A percentile compares a stretch with the other conserved stretches of the same genome.
Conservation (phyloP, 345 rosid species). For the Eucalyptus globulus region DNA sequence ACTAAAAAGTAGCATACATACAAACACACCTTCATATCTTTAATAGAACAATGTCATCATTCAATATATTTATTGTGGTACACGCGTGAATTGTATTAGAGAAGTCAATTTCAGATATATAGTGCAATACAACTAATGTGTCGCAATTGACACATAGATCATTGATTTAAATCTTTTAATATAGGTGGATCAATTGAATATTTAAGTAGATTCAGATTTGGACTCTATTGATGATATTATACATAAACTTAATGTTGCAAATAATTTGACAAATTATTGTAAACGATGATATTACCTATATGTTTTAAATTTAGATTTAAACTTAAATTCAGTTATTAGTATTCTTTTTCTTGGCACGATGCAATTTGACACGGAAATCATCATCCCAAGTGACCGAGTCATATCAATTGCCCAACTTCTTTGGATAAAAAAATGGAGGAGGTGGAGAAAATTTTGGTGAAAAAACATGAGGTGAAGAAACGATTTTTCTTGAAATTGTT, state of each 20-base stretch:
- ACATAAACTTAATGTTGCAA: background rate
- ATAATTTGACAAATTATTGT: background rate
- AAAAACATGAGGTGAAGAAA: background rate
- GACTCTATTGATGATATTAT: background rate
- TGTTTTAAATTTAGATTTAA: too few relatives aligned
- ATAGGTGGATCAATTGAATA: too few relatives aligned
- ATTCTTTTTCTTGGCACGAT: background rate
- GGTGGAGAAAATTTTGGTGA: background rate
- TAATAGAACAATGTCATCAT: background rate
- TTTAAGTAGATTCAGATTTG: background rate
- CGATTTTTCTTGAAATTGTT: background rate
- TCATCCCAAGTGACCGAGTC: background rate
- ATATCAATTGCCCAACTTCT: background rate
- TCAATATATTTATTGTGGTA: background rate
- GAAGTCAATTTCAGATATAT: background rate
- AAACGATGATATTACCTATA: background rate
- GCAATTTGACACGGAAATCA: too few relatives aligned
- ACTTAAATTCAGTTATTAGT: too few relatives aligned
- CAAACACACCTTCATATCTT: background rate
- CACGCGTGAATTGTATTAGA: background rate
- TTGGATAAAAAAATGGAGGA: background rate
- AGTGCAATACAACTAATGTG: background rate
- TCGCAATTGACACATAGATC: background rate
- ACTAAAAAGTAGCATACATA: background rate
- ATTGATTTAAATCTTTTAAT: too few relatives aligned